A percentile compares a stretch with the other conserved stretches of the same genome.
These are phyloP conservation scores for Aschersonia sp. DNA, from an alignment of 2,329 filamentous ascomycete genomes.

Conservation along the genomic window DNA sequence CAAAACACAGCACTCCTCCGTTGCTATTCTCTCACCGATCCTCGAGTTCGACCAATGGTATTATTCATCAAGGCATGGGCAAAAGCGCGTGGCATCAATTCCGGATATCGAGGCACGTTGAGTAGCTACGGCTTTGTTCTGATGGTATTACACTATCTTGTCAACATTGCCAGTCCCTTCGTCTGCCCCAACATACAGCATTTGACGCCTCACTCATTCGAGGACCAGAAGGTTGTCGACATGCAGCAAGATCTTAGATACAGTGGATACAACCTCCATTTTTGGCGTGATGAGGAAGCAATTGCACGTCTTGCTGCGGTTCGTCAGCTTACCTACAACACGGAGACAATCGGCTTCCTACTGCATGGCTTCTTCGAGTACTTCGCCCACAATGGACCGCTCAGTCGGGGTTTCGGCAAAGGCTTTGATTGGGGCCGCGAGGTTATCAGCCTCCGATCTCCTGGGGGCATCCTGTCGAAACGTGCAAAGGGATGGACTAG, in stretches of 20 bases:
- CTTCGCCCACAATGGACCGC: constrained; percentile 48
- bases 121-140: constrained; percentile 85
- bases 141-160: constrained; percentile 82
- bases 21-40: constrained; percentile 69
- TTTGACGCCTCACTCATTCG: constrained; percentile 28
- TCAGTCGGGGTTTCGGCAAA: constrained; percentile 32
- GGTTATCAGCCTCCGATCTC: constrained; percentile 62
- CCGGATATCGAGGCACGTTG: constrained; percentile 70
- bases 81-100: constrained; percentile 73
- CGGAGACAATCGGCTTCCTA: constrained; percentile 53
- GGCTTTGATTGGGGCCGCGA: constrained; percentile 71
- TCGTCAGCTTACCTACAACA: constrained; percentile 51
- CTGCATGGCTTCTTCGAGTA: constrained; percentile 82
- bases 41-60: constrained; percentile 62
- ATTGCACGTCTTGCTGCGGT: constrained; percentile 45
- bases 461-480: constrained; percentile 57
- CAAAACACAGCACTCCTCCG: constrained; percentile 73
- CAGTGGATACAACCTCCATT: constrained; percentile 56
- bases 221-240: constrained; percentile 11
- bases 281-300: constrained; percentile 61
- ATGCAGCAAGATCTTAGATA: constrained; percentile 21
- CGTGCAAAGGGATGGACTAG: constrained; percentile 72
- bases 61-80: constrained; percentile 88
- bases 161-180: constrained; percentile 67
- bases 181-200: constrained; percentile 73